Base-by-base conservation (phyloP, 768 basidiomycete genomes). In the Clitopilus hobsonii region DNA sequence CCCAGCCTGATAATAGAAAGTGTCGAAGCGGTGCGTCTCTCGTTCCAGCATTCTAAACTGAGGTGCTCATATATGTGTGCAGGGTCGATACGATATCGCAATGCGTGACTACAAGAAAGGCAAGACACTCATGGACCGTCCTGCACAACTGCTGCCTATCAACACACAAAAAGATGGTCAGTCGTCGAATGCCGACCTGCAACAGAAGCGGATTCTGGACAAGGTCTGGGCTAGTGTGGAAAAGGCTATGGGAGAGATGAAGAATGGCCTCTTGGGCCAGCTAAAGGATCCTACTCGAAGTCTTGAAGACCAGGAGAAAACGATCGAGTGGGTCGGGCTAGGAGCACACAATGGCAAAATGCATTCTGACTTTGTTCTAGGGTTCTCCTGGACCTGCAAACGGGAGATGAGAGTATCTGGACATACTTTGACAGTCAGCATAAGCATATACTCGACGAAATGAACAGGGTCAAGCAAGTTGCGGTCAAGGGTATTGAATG, bases 51-150 rank as follows among this genome's bases (percentile, higher is more conserved):
- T 56, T 11, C 23, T 53, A 5, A 49, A n/a, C 55, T 2, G 36
- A 11, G 22, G 23, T 18, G 16, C 55, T n/a, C n/a, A 57, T 52
- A 51, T 53, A 8, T 26, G 5, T 52, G 32, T 24, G 0, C 62
- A 97, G 94, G 93, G 94, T 13, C 89, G 90, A 53, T 98, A 95
- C 67, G 97, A 98, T 55, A 83, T 88, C 28, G 96, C 95, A 0
- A 76, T 99, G 64, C 84, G 94, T 18, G 94, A 97, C 61, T 99
- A 98, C 76, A 96, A 96, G 73, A 98, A 97, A 69, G 97, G 96
- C 20, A 92, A 94, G 59, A 86, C 89, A 69, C 75, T 98, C 25
- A 79, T 96, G 41, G 90, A 94, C 64, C 84, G 92, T n/a, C 91
- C 94, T 0, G 88, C 87, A 0, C 93, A 94, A 64, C 75, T 94